Base-by-base conservation (phyloP, 768 basidiomycete genomes). In the Boletus vermiculosoides region DNA sequence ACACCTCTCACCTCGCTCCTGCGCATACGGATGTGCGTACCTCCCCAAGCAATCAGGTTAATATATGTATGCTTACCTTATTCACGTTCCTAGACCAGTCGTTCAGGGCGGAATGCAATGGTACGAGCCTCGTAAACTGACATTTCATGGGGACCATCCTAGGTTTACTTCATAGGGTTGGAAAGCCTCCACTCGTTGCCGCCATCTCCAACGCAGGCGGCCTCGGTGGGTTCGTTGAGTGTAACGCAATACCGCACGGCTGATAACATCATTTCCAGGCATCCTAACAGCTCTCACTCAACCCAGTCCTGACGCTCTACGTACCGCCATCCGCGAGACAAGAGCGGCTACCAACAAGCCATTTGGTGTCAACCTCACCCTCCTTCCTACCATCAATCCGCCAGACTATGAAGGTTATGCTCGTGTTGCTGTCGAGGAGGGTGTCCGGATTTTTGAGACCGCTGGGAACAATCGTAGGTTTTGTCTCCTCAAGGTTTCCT, bases 61-160 rank as follows among this genome's bases (percentile, higher is more conserved):
- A 57, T 20, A 22, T 25, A 51, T 40, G n/a, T 58, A 12, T 20
- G 4, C 48, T 33, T 12, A 56, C 15, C n/a, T 12, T 23, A 25
- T 20, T 20, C 34, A 39, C 45, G 15, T 47, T 15, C 30, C 52
- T 49, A 90, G 88, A 33, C 92, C 92, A 16, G 76, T 93, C 45
- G 81, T 94, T 2, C 92, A 94, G 69, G 92, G 91, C 23, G 92
- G 90, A 46, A 93, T 94, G 91, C 92, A 93, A 83, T 94, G 88
- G 88, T 90, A 74, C 45, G 58, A 5, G 28, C 22, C 13, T 47
- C 11, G 2, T 48, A 46, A 51, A 6, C 33, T 39, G 46, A 20
- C 23, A 45, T 5, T 25, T 9, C 31, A 39, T 51, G 39, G 20
- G 16, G 18, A 16, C 12, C 16, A 41, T 45, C 47, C 54, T 47